Evolutionary conservation across 495 filamentous ascomycete genomes (phyloP).

Genomic region (Hyphodiscus hymeniophilus): DNA sequence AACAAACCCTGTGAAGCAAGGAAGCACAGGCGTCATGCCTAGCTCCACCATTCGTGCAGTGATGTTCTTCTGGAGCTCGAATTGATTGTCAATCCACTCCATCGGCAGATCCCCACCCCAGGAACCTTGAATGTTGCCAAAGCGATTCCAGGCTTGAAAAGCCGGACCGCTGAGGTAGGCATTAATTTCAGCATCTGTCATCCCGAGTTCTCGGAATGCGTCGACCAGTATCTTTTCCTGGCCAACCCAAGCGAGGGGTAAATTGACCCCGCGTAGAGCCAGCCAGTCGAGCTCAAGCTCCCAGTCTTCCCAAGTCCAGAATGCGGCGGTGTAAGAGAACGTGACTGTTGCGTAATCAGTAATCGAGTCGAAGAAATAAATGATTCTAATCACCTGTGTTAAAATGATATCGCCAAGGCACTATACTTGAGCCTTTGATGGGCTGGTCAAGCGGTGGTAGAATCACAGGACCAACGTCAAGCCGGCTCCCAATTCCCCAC

Average conservation of each 20-base stretch:
- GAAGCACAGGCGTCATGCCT: slow-evolving; percentile 45
- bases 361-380: background rate
- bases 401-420: slow-evolving; percentile 48
- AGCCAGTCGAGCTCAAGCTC: slow-evolving; percentile 47
- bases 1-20: slow-evolving; percentile 42
- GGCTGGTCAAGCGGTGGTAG: slow-evolving; percentile 26
- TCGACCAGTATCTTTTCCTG: slow-evolving; percentile 43
- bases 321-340: slow-evolving; percentile 45
- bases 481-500: slow-evolving; percentile 36
- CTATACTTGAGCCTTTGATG: slow-evolving; percentile 29
- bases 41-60: slow-evolving; percentile 41
- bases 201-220: slow-evolving; percentile 38
- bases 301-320: slow-evolving; percentile 49
- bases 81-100: slow-evolving; percentile 39
- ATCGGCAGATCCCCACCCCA: slow-evolving; percentile 37
- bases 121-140: slow-evolving; percentile 47
- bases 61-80: slow-evolving; percentile 40
- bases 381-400: slow-evolving; percentile 29
- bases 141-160: slow-evolving; percentile 49
- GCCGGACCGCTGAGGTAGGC: slow-evolving; percentile 42
- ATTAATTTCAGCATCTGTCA: slow-evolving; percentile 36
- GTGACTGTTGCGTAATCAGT: slow-evolving; percentile 32
- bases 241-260: slow-evolving; percentile 46
- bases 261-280: slow-evolving; percentile 42
- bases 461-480: slow-evolving; percentile 24